A percentile compares a stretch with the other conserved stretches of the same genome.
Evolutionary conservation across 2,329 filamentous ascomycete species (phyloP).

Genomic region (Scortechinia acanthostroma): DNA sequence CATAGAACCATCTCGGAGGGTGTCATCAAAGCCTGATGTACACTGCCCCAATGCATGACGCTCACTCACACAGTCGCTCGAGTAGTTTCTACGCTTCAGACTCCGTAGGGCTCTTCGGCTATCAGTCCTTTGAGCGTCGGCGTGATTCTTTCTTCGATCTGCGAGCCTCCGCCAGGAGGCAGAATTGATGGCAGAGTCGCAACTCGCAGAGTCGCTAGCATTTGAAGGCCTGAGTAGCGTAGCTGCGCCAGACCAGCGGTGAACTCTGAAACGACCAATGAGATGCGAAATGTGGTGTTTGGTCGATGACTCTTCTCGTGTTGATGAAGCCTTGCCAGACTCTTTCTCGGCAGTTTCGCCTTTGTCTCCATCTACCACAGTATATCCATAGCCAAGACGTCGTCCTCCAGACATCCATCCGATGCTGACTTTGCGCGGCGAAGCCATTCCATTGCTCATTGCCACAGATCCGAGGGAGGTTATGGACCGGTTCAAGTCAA

Average conservation of each 20-base stretch:
- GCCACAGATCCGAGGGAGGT: background rate
- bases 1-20: too few species aligned
- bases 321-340: background rate
- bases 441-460: background rate
- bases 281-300: too few species aligned
- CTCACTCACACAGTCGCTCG: too few species aligned
- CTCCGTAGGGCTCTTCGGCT: too few species aligned
- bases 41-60: too few species aligned
- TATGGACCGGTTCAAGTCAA: slow-evolving; percentile 9
- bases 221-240: background rate
- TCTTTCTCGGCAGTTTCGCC: background rate
- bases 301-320: background rate
- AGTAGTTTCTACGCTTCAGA: too few species aligned
- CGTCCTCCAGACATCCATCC: slow-evolving; percentile 30
- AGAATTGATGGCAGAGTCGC: background rate
- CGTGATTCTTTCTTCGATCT: background rate
- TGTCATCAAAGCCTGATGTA: too few species aligned
- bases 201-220: background rate
- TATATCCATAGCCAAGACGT: slow-evolving; percentile 26
- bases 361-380: background rate
- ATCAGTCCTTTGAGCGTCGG: too few species aligned
- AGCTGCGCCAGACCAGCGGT: background rate
- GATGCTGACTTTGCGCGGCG: slow-evolving; percentile 21
- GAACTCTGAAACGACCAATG: too few species aligned
- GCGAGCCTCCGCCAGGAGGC: background rate